Base-by-base conservation (phyloP, 192 early-diverging fungal genomes). In the Coemansia furcata region DNA sequence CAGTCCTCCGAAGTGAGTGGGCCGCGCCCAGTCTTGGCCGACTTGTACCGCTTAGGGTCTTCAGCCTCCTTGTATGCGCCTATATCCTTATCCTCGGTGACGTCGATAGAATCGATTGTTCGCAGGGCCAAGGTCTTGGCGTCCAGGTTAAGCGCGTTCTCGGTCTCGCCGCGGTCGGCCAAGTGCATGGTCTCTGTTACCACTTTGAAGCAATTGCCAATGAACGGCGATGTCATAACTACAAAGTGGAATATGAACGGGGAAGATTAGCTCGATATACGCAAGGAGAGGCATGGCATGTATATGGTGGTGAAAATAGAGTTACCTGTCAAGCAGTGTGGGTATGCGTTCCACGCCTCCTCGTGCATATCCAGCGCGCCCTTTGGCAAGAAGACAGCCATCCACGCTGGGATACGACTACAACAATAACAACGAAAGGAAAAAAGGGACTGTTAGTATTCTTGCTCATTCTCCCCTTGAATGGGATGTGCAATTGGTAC, bases 311-410 rank as follows among this genome's bases (percentile, higher is more conserved):
- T 26, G 39, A 42, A 4, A 19, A 6, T 62, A 6, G 52, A 23
- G 47, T 72, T 76, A 81, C 78, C 67, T 71, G 82, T 84, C 66
- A 72, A 77, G 73, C 78, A 86, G 76, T 89, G 87, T 7, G 91
- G 91, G 62, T 91, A 93, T 49, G 88, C 91, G 72, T 93, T 93
- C 91, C 91, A 93, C 49, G 91, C 91, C 73, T 89, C 88, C 66
- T 93, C 91, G 72, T 91, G 87, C 38, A 91, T 77, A 57, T 88
- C 85, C 62, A 91, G 82, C 4, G 90, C 76, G 6, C 86, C 87
- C 58, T 83, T 80, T 19, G 91, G 90, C 42, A 85, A 83, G 40
- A 93, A n/a, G 17, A 78, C 69, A 62, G 87, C 81, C 29, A 93
- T 83, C 70, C 84, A 76, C 2, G 83, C 46, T 0, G 91, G 91